These are phyloP conservation scores for Cystobasidium pallidum DNA, from an alignment of 1,284 basidiomycete species.

Conservation along the genomic window DNA sequence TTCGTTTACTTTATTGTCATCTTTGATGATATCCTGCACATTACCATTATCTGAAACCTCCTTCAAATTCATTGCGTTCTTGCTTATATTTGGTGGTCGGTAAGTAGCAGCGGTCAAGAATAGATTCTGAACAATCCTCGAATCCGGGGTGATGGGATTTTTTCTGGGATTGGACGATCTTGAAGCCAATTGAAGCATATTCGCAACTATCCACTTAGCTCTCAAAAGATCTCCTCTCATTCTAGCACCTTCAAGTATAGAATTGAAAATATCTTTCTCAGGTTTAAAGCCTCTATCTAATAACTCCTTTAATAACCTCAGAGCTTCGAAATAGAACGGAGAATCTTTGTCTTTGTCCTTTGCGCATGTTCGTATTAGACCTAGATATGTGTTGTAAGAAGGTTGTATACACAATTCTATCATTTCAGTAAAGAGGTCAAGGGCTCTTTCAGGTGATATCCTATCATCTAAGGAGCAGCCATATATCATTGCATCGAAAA, in stretches of 20 bases:
- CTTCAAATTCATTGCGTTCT: neutral
- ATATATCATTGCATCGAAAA: slow-evolving; percentile 86
- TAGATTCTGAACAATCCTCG: slow-evolving; percentile 17
- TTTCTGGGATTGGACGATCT: slow-evolving; percentile 30
- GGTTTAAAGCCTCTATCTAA: slow-evolving; percentile 70
- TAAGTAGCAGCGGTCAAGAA: slow-evolving; percentile 38
- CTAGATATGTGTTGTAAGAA: slow-evolving; percentile 73
- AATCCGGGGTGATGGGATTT: slow-evolving; percentile 15
- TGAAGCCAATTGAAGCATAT: slow-evolving; percentile 62
- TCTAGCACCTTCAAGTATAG: slow-evolving; percentile 85
- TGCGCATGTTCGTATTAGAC: slow-evolving; percentile 74
- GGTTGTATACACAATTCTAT: slow-evolving; percentile 68
- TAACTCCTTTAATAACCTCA: slow-evolving; percentile 79
- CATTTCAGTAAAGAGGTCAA: slow-evolving; percentile 95
- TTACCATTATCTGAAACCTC: neutral
- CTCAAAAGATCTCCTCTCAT: slow-evolving; percentile 78
- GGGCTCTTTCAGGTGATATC: slow-evolving; percentile 70
- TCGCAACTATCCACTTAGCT: slow-evolving; percentile 86
- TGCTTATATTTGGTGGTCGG: slow-evolving; percentile 2
- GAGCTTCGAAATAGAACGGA: slow-evolving; percentile 67
- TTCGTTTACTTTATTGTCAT: neutral
- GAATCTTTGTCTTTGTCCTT: slow-evolving; percentile 50
- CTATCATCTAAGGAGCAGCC: slow-evolving; percentile 70
- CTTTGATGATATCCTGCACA: neutral
- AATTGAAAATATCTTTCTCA: slow-evolving; percentile 72